Conservation (phyloP, 257 asterid genomes). For the Gentiana macrophylla region DNA sequence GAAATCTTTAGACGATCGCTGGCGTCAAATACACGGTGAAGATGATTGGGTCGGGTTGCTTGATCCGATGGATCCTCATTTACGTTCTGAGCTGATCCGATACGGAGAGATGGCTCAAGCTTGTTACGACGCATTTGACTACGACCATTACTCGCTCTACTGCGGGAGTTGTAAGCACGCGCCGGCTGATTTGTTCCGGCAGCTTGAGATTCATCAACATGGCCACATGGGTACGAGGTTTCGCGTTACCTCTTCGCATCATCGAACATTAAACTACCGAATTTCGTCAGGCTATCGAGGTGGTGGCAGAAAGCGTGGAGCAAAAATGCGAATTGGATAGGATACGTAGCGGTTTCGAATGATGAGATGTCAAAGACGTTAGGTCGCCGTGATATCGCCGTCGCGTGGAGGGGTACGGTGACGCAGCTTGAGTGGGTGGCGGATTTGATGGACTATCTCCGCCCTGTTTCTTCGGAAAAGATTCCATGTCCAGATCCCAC, state of each 20-base stretch:
- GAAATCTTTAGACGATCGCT: slow-evolving; percentile 10
- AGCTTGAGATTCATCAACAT: slow-evolving; percentile 14
- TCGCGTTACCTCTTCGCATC: slow-evolving; percentile 36
- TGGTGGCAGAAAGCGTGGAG: slow-evolving; percentile 42
- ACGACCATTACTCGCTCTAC: slow-evolving; percentile 35
- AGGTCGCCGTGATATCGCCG: slow-evolving; percentile 35
- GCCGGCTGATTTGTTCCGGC: slow-evolving; percentile 16
- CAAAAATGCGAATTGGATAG: slow-evolving; percentile 39
- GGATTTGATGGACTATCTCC: slow-evolving; percentile 26
- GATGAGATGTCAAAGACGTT: slow-evolving; percentile 25
- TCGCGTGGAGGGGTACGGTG: slow-evolving; percentile 47
- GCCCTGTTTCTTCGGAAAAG: slow-evolving; percentile 19
- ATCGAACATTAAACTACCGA: slow-evolving; percentile 32
- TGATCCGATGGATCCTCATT: slow-evolving; percentile 34
- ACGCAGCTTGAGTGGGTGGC: slow-evolving; percentile 38
- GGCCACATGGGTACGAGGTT: slow-evolving; percentile 31
- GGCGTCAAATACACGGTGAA: slow-evolving; percentile 31
- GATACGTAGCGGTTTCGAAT: slow-evolving; percentile 33
- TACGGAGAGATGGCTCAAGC: slow-evolving; percentile 47
- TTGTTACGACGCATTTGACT: slow-evolving; percentile 41
- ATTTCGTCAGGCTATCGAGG: slow-evolving; percentile 30
- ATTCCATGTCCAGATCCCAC: slow-evolving; percentile 21
- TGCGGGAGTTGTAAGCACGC: slow-evolving; percentile 32
- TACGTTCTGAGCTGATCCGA: slow-evolving; percentile 28
- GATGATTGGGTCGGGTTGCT: slow-evolving; percentile 39